Evolutionary conservation across 768 basidiomycete species (phyloP).

Genomic region (Amanita phalloides): DNA sequence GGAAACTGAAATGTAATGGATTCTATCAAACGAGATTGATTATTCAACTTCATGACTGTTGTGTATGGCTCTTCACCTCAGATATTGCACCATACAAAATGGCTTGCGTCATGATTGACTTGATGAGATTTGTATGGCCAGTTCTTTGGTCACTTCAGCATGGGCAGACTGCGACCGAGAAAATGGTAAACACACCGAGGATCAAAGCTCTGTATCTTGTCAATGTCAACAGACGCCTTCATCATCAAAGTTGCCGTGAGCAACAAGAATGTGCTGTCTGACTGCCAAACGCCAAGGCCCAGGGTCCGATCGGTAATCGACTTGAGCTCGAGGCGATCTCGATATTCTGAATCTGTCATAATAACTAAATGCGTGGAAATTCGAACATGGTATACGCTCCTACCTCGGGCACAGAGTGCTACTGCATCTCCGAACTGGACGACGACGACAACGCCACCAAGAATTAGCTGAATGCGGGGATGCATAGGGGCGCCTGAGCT

Average conservation of each 20-base stretch:
- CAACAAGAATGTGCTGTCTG: conserved; percentile 40
- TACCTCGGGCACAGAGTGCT: conserved; percentile 60
- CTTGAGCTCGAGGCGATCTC: conserved; percentile 65
- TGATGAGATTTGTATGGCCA: conserved; percentile 58
- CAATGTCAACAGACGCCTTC: conserved; percentile 50
- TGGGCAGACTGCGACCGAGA: background rate
- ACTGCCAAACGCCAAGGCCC: conserved; percentile 50
- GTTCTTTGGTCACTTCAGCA: conserved; percentile 24
- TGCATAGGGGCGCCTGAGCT: conserved; percentile 62
- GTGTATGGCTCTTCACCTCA: conserved; percentile 27
- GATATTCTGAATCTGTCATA: conserved; percentile 51
- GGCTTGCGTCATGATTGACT: conserved; percentile 75
- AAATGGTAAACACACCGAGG: conserved; percentile 39
- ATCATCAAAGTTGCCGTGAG: conserved; percentile 64
- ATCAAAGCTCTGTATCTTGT: conserved; percentile 49
- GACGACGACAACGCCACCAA: conserved; percentile 46
- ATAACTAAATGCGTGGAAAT: background rate
- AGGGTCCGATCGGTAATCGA: conserved; percentile 56
- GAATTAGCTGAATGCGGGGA: conserved; percentile 52
- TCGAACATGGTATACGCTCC: background rate
- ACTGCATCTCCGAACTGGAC: conserved; percentile 74
- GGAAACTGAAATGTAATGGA: conserved; percentile 71
- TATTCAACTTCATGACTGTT: background rate
- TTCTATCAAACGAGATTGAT: conserved; percentile 30
- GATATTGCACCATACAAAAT: conserved; percentile 67